A percentile compares a stretch with the other conserved stretches of the same genome.
Conservation (phyloP, 192 early-diverging fungal species). For the Coemansia sp. region DNA sequence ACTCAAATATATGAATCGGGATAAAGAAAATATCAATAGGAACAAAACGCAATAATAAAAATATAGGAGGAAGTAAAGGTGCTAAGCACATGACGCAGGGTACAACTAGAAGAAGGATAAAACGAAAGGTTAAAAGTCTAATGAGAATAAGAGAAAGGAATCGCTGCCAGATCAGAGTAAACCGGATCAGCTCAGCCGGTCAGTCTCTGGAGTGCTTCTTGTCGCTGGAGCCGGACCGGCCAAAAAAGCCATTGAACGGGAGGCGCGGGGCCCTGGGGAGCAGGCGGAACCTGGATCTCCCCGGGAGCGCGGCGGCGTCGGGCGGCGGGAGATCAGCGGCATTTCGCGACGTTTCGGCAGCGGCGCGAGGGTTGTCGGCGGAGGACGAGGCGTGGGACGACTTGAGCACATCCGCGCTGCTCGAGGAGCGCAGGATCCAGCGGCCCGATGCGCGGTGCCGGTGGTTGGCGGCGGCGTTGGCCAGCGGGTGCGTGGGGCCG, state of each 20-base stretch:
- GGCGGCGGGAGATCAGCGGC: slow-evolving; percentile 1
- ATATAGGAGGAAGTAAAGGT: too few species aligned
- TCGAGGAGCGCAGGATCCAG: slow-evolving; percentile 21
- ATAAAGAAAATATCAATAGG: too few species aligned
- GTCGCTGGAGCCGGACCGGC: slow-evolving; percentile 17
- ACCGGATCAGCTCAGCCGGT: not conserved
- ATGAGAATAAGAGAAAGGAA: too few species aligned
- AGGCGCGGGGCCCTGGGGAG: slow-evolving; percentile 39
- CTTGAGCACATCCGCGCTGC: slow-evolving; percentile 28
- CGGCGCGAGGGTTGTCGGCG: too few species aligned
- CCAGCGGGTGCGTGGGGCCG: not conserved
- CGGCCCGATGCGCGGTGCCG: not conserved
- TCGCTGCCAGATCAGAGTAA: not conserved
- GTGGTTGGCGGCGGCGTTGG: not conserved
- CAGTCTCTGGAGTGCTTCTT: slow-evolving; percentile 11
- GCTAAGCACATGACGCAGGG: too few species aligned
- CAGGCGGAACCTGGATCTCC: slow-evolving; percentile 24
- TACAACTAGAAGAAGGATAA: too few species aligned
- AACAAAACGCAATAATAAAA: too few species aligned
- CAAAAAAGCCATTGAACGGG: slow-evolving; percentile 37
- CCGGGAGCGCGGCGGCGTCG: not conserved
- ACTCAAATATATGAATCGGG: too few species aligned
- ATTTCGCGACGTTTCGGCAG: not conserved
- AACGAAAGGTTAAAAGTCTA: too few species aligned
- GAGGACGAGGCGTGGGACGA: slow-evolving; percentile 4